Conservation (phyloP, 192 early-diverging fungal genomes). For the Anaeromyces robustus region DNA sequence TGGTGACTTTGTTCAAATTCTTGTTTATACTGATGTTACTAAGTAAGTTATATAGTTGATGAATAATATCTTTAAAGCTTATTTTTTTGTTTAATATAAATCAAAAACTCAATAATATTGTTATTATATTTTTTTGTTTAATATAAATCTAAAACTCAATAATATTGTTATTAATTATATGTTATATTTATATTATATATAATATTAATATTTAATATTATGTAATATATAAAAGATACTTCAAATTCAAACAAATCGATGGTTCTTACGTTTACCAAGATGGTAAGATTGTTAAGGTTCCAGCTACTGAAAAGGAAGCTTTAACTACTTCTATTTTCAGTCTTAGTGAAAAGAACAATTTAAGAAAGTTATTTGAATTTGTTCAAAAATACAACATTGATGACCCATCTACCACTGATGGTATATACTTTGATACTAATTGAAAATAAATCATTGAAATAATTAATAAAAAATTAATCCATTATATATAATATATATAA, state of each 20-base stretch:
- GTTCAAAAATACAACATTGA: slow-evolving; percentile 77
- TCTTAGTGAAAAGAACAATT: background rate
- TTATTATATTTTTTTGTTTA: no score
- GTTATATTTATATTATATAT: no score
- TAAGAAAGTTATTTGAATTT: slow-evolving; percentile 22
- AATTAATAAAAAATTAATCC: no score
- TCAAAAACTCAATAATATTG: no score
- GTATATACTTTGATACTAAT: background rate
- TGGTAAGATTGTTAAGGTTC: slow-evolving; percentile 88
- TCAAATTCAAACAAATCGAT: slow-evolving; percentile 79
- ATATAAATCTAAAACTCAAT: no score
- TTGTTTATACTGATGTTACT: slow-evolving; percentile 95
- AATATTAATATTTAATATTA: background rate
- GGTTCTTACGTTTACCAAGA: slow-evolving; percentile 85
- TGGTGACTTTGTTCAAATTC: slow-evolving; percentile 91
- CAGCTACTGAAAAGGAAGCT: slow-evolving; percentile 28
- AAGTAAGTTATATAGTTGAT: background rate
- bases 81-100: no score
- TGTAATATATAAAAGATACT: background rate
- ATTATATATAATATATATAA: background rate
- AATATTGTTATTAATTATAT: no score
- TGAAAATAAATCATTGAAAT: background rate
- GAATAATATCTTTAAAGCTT: no score
- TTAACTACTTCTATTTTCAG: background rate
- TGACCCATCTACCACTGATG: slow-evolving; percentile 43